Evolutionary conservation across 2,329 filamentous ascomycete genomes (phyloP), one percentile per base, ranked within the genome.

Genomic region (Stenocarpella maydis): DNA sequence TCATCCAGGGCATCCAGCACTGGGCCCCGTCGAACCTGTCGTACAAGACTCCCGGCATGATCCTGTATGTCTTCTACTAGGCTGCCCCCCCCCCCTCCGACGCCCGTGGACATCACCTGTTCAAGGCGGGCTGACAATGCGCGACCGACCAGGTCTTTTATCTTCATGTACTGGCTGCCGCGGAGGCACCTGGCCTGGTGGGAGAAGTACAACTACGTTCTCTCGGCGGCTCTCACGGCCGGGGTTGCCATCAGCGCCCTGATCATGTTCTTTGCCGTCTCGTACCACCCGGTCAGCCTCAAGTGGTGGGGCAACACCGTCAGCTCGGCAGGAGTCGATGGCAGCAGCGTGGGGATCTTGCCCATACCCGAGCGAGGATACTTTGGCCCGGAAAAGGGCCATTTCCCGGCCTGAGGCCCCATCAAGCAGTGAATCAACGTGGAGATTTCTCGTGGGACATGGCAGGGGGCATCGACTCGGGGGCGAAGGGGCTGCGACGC

Each of bases 81-180:
- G n/a, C n/a, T n/a, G n/a, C n/a, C n/a, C n/a, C n/a, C n/a, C n/a
- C n/a, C n/a, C n/a, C n/a, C n/a, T n/a, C n/a, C n/a, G n/a, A 8
- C 1, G 15, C 2, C 10, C n/a, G 19, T 5, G 19, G 19, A 31
- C 2, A 4, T 7, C 21, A 4, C 1, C 14, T 8, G 24, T 15
- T 14, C 14, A 2, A 6, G 2, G 2, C 4, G 15, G n/a, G 39
- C 66, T 69, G 24, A 69, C 19, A 24, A 12, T 58, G n/a, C n/a
- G n/a, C n/a, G n/a, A 14, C 19, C 50, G 17, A 19, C 21, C 14
- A 69, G 68, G 37, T 77, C 77, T 1, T 81, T 77, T 64, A 72
- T 83, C 67, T 83, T 83, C 77, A 82, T 83, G 82, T 81, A 81
- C 73, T 81, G 78, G 75, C 72, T 84, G 2, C 79, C 79, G 1